phyloP scores from a whole-genome alignment of 805 yeast species.

The Priceomyces fermenticarens region DNA sequence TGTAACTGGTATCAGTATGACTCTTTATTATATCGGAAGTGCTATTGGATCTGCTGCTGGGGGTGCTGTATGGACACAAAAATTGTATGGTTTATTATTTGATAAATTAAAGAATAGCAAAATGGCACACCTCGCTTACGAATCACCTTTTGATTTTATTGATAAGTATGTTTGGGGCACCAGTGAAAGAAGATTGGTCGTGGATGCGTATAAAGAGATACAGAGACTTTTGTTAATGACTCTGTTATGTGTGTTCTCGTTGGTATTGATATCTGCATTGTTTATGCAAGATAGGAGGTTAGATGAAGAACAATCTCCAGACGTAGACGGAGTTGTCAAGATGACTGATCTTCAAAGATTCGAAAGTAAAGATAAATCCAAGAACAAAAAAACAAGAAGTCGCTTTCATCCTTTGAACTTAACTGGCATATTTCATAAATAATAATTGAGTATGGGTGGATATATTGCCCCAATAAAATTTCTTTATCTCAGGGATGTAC shows the following conservation, averaged over 20 bases:
- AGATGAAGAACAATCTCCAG: conserved; percentile 5
- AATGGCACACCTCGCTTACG: conserved; percentile 3
- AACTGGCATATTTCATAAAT: too few species aligned
- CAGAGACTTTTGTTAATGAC: conserved; percentile 53
- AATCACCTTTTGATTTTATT: conserved; percentile 41
- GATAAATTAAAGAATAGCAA: not conserved
- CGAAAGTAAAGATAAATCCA: too few species aligned
- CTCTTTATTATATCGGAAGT: conserved; percentile 13
- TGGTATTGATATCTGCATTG: conserved; percentile 34
- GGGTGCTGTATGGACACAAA: conserved; percentile 5
- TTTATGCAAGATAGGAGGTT: conserved; percentile 49
- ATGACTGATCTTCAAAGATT: too few species aligned
- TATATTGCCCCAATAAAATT: too few species aligned
- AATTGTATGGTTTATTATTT: conserved; percentile 1
- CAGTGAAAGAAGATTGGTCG: conserved; percentile 52
- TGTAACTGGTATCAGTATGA: conserved; percentile 11
- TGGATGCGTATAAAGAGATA: conserved; percentile 51
- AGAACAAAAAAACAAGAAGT: too few species aligned
- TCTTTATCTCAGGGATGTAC: too few species aligned
- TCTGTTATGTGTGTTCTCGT: conserved; percentile 23
- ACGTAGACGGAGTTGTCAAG: not conserved
- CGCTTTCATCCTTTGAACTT: too few species aligned
- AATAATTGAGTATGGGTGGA: too few species aligned
- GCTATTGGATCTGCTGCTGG: conserved; percentile 12
- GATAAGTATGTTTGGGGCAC: conserved; percentile 53